Evolutionary conservation across 257 asterid genomes (phyloP).

Genomic region (Fraxinus americana): DNA sequence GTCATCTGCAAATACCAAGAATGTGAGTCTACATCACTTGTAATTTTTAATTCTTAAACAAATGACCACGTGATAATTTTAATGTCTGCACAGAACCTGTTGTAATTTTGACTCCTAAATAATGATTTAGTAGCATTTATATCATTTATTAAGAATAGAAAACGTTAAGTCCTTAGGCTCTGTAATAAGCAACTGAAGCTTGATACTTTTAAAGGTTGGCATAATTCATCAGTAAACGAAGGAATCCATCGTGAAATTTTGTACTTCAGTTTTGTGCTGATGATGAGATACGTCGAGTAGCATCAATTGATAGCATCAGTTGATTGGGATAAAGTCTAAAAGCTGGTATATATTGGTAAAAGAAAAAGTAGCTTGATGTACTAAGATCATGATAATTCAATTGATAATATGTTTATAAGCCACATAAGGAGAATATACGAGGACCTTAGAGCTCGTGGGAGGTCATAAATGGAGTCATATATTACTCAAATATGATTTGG

Average conservation of each 20-base stretch:
- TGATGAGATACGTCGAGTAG: background rate
- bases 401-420: background rate
- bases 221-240: background rate
- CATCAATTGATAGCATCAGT: background rate
- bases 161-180: background rate
- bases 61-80: background rate
- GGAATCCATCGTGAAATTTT: background rate
- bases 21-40: slow-evolving; percentile 44
- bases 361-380: background rate
- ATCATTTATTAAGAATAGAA: background rate
- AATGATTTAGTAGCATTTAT: background rate
- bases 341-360: background rate
- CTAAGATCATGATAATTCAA: background rate
- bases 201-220: background rate
- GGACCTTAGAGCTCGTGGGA: background rate
- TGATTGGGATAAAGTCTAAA: background rate
- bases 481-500: background rate
- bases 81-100: background rate
- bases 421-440: too few species aligned
- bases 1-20: slow-evolving; percentile 48
- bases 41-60: background rate
- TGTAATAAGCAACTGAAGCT: background rate
- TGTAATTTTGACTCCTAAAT: background rate
- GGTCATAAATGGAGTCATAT: background rate
- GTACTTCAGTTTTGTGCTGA: background rate